These are phyloP conservation scores for Pholiota microspora DNA, from an alignment of 768 basidiomycete genomes.

Conservation along the genomic window DNA sequence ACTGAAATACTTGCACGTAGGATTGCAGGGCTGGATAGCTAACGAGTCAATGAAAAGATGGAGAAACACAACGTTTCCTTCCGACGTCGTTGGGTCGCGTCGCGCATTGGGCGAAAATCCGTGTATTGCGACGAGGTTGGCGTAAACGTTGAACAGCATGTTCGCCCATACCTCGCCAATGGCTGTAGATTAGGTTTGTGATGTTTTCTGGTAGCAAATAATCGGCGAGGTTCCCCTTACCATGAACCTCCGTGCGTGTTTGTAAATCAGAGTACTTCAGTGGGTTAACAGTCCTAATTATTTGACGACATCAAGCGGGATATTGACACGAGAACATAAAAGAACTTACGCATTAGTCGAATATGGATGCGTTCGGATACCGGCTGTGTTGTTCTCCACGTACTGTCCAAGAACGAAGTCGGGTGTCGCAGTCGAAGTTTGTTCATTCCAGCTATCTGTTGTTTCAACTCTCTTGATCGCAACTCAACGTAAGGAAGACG, in stretches of 20 bases:
- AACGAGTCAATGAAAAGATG: slow-evolving; percentile 23
- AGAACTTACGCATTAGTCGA: slow-evolving; percentile 38
- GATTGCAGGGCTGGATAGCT: slow-evolving; percentile 23
- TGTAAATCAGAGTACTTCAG: slow-evolving; percentile 30
- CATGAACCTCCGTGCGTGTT: slow-evolving; percentile 40
- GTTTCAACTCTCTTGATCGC: too few species aligned
- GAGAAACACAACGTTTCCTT: slow-evolving; percentile 23
- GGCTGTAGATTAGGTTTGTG: slow-evolving; percentile 20
- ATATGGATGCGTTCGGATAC: slow-evolving; percentile 59
- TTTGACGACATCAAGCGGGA: neutral
- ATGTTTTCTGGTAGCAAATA: too few species aligned
- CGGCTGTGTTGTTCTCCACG: slow-evolving; percentile 46
- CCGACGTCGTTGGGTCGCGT: slow-evolving; percentile 17
- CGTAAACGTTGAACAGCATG: slow-evolving; percentile 38
- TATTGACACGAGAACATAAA: neutral
- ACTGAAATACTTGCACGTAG: slow-evolving; percentile 17
- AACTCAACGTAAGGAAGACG: slow-evolving; percentile 5
- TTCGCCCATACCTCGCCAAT: slow-evolving; percentile 57
- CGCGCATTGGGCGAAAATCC: slow-evolving; percentile 34
- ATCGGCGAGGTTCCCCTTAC: too few species aligned
- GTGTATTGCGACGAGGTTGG: slow-evolving; percentile 29
- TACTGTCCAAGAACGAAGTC: slow-evolving; percentile 49
- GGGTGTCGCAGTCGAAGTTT: slow-evolving; percentile 34
- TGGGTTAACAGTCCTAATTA: slow-evolving; percentile 34
- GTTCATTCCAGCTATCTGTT: slow-evolving; percentile 42